These are phyloP conservation scores for Cordyceps fumosorosea DNA, from an alignment of 2,329 filamentous ascomycete genomes.

Conservation along the genomic window DNA sequence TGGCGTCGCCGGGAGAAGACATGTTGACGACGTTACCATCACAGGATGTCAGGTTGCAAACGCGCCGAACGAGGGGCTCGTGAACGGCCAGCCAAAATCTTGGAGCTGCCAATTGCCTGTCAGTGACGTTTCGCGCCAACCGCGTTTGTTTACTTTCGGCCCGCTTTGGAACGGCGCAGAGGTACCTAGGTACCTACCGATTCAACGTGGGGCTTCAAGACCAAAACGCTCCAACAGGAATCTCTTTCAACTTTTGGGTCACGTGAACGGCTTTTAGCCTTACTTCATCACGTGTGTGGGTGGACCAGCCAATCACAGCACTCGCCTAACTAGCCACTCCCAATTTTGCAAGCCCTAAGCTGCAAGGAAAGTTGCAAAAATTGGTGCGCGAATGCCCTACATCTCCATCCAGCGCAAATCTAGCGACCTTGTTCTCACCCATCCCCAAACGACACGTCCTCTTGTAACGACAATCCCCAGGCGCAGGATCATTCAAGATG, in stretches of 20 bases:
- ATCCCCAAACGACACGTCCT: conserved; percentile 33
- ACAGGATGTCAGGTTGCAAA: conserved; percentile 12
- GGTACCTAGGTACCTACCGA: conserved; percentile 19
- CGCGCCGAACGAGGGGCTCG: conserved; percentile 8
- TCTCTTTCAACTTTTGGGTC: neutral
- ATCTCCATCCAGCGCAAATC: conserved; percentile 31
- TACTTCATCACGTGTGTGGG: conserved; percentile 25
- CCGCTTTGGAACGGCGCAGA: neutral
- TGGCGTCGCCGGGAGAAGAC: conserved; percentile 32
- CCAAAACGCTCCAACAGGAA: neutral
- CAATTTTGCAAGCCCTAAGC: conserved; percentile 38
- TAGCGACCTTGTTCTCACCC: conserved; percentile 28
- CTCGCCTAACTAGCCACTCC: conserved; percentile 27
- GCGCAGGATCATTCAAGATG: conserved; percentile 39
- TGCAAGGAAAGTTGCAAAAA: conserved; percentile 26
- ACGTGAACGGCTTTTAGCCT: conserved; percentile 6
- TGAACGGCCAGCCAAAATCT: neutral
- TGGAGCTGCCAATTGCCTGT: neutral
- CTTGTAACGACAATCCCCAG: conserved; percentile 31
- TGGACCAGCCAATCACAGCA: conserved; percentile 15
- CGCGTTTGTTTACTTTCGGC: conserved; percentile 34
- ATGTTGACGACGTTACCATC: conserved; percentile 21
- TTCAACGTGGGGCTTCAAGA: neutral
- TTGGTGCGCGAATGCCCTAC: conserved; percentile 32
- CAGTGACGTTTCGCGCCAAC: conserved; percentile 22